Evolutionary conservation across 768 basidiomycete species (phyloP).

Genomic region (Chalciporus piperatus): DNA sequence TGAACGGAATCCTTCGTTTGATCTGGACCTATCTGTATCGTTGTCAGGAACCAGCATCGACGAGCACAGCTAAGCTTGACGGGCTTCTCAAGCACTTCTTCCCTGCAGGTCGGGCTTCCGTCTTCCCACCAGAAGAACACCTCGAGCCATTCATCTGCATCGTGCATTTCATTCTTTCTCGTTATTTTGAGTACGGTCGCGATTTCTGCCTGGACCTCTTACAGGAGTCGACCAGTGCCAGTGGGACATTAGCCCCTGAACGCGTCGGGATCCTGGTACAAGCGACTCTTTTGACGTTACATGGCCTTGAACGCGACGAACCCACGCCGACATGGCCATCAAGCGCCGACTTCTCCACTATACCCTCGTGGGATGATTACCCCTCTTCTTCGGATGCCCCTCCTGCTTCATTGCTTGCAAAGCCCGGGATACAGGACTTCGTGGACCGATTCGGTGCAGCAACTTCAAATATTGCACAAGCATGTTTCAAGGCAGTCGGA

Average conservation of each 20-base stretch:
- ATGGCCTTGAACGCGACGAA: conserved; percentile 70
- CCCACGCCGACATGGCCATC: conserved; percentile 76
- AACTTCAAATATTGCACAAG: conserved; percentile 52
- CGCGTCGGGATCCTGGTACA: conserved; percentile 71
- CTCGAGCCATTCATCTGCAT: conserved; percentile 76
- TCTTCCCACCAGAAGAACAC: conserved; percentile 71
- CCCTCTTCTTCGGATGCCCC: conserved; percentile 65
- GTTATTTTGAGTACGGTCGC: conserved; percentile 81
- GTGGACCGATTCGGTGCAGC: conserved; percentile 61
- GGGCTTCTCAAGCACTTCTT: conserved; percentile 73
- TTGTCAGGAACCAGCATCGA: conserved; percentile 80
- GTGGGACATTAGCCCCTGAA: conserved; percentile 60
- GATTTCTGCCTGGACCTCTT: conserved; percentile 80
- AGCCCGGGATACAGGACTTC: conserved; percentile 70
- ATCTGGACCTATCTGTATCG: conserved; percentile 96
- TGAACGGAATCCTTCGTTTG: conserved; percentile 81
- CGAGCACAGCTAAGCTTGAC: conserved; percentile 79
- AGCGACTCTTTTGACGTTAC: conserved; percentile 71
- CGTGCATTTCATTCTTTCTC: conserved; percentile 77
- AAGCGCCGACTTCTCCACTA: conserved; percentile 58
- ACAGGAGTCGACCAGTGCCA: conserved; percentile 57
- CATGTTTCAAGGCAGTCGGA: conserved; percentile 65
- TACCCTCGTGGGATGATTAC: conserved; percentile 60
- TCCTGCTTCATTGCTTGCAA: conserved; percentile 51
- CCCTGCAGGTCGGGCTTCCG: conserved; percentile 59